Evolutionary conservation across 1,139 yeast genomes (phyloP).

Genomic region (Starmera stellimalicola): DNA sequence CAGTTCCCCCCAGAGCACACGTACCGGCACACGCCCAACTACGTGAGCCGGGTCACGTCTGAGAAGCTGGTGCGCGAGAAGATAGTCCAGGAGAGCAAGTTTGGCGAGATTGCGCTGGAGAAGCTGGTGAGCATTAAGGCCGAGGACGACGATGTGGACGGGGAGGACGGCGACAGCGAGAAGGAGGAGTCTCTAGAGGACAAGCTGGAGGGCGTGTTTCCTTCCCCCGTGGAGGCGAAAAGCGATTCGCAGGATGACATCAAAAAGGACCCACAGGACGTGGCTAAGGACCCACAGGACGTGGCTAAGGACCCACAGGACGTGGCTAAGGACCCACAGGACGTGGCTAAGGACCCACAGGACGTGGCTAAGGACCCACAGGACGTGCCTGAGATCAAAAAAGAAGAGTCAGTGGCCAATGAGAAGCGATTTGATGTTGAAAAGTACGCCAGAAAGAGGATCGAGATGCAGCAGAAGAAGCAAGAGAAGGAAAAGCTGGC

Average conservation of each 20-base stretch:
- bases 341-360: slow-evolving; percentile 6
- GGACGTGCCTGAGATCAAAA: slow-evolving; percentile 11
- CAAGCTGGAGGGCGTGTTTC: too few relatives aligned
- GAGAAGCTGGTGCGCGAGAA: slow-evolving; percentile 61
- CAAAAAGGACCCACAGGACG: slow-evolving; percentile 6
- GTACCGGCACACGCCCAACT: slow-evolving; percentile 66
- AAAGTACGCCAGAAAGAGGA: slow-evolving; percentile 42
- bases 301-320: slow-evolving; percentile 6
- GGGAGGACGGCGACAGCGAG: slow-evolving; percentile 15
- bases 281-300: slow-evolving; percentile 9
- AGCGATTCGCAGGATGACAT: slow-evolving; percentile 11
- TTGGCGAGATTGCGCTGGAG: slow-evolving; percentile 71
- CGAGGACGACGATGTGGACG: slow-evolving; percentile 13
- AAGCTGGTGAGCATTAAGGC: slow-evolving; percentile 29
- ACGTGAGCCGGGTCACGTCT: slow-evolving; percentile 54
- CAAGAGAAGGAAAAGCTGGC: slow-evolving; percentile 21
- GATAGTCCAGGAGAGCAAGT: slow-evolving; percentile 69
- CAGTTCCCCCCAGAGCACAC: slow-evolving; percentile 91
- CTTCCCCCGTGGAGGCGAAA: not conserved
- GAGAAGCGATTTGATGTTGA: slow-evolving; percentile 41
- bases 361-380: slow-evolving; percentile 9
- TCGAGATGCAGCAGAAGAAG: slow-evolving; percentile 19
- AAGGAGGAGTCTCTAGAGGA: slow-evolving; percentile 11
- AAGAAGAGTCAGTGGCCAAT: slow-evolving; percentile 11
- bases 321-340: slow-evolving; percentile 9